Evolutionary conservation across 106 monocot genomes (phyloP).

Genomic region (Dioscorea dumetorum): DNA sequence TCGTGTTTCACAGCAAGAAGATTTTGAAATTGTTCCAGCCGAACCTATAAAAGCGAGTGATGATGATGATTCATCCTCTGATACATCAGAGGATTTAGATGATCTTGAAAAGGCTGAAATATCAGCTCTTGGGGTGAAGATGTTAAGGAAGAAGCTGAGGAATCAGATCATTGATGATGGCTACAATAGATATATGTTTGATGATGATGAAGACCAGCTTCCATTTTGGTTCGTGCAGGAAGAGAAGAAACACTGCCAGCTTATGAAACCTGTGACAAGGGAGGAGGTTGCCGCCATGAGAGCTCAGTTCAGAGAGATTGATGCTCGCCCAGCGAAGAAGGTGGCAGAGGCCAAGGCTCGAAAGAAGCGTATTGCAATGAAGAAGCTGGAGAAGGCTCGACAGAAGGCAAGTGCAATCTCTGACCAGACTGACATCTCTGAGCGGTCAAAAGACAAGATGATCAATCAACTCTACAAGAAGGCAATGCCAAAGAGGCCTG

Average conservation of each 20-base stretch:
- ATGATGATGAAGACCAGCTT: conserved; percentile 50
- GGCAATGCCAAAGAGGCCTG: conserved; percentile 64
- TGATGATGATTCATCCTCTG: conserved; percentile 40
- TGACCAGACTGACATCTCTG: conserved; percentile 78
- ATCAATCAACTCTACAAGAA: conserved; percentile 83
- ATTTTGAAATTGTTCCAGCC: conserved; percentile 82
- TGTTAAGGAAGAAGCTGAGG: conserved; percentile 86
- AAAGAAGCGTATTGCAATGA: conserved; percentile 70
- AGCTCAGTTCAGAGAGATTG: conserved; percentile 86
- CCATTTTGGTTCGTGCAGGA: conserved; percentile 84
- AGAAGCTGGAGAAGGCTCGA: conserved; percentile 65
- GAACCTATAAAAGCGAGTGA: conserved; percentile 34
- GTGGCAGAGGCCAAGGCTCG: conserved; percentile 90
- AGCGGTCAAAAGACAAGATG: conserved; percentile 82
- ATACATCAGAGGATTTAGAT: conserved; percentile 58
- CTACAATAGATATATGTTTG: conserved; percentile 89
- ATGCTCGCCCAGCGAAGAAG: conserved; percentile 89
- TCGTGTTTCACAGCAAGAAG: conserved; percentile 13
- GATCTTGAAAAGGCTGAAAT: conserved; percentile 78
- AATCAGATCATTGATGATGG: conserved; percentile 89
- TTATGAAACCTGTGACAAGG: conserved; percentile 69
- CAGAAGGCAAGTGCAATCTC: conserved; percentile 70
- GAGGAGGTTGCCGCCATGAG: conserved; percentile 89
- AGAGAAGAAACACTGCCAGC: conserved; percentile 64
- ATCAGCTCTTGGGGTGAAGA: conserved; percentile 82